Conservation (phyloP, 345 rosid species). For the Lepidium sativum region DNA sequence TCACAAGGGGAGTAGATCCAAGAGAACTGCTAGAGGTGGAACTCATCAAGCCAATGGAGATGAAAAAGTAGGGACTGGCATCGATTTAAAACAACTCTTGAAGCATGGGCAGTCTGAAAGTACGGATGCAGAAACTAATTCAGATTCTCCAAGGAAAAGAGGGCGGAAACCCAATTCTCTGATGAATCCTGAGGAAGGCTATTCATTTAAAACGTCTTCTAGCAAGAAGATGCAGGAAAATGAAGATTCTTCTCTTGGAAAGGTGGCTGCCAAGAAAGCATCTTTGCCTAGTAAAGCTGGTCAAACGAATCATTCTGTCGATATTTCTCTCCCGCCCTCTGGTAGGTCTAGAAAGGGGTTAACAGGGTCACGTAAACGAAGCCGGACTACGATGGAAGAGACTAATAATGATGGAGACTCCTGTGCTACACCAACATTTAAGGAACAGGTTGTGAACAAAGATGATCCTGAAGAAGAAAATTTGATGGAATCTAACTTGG, state of each 20-base stretch:
- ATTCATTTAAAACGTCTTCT: conserved; percentile 20
- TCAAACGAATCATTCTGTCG: conserved; percentile 25
- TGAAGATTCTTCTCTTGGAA: conserved; percentile 20
- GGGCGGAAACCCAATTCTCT: conserved; percentile 55
- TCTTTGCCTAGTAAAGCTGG: conserved; percentile 20
- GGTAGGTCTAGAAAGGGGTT: conserved; percentile 11
- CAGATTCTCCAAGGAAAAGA: conserved; percentile 39
- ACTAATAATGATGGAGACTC: conserved; percentile 25
- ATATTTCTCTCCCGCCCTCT: conserved; percentile 15
- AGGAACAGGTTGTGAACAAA: conserved; percentile 16
- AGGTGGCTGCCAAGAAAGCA: conserved; percentile 28
- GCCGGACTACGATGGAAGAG: conserved; percentile 28
- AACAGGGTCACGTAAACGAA: conserved; percentile 27
- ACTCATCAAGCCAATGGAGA: conserved; percentile 3
- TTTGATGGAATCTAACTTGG: conserved; percentile 13
- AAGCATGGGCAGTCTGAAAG: conserved; percentile 26
- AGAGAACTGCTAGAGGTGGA: conserved; percentile 9
- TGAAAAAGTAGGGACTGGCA: not conserved
- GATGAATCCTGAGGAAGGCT: conserved; percentile 62
- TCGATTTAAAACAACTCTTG: conserved; percentile 10
- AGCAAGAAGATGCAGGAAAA: conserved; percentile 28
- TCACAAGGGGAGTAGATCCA: conserved; percentile 14
- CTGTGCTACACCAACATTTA: conserved; percentile 5
- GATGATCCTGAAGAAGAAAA: conserved; percentile 23
- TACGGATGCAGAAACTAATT: conserved; percentile 26